Percentiles rank a stretch among this genome's conserved stretches.
Evolutionary conservation across 495 filamentous ascomycete genomes (phyloP).

Genomic region (Durotheca rogersii): DNA sequence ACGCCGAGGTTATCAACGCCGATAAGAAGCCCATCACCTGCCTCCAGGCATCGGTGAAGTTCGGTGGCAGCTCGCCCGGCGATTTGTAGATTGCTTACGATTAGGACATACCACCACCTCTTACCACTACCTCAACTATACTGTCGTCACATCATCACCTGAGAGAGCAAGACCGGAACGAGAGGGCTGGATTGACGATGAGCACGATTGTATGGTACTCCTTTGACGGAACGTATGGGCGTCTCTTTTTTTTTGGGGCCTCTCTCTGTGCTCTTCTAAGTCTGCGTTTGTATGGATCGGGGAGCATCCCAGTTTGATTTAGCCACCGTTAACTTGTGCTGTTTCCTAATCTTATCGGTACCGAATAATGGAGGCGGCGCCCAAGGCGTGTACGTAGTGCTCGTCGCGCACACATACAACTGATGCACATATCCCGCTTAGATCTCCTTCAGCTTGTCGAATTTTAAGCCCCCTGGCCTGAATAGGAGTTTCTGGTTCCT

Average conservation of each 20-base stretch:
- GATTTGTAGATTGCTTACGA: conserved; percentile 15
- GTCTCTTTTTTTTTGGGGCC: conserved; percentile 12
- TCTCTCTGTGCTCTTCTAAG: conserved; percentile 24
- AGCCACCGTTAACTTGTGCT: conserved; percentile 9
- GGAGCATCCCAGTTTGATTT: conserved; percentile 24
- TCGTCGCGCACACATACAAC: conserved; percentile 16
- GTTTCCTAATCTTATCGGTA: conserved; percentile 24
- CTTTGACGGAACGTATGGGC: conserved; percentile 21
- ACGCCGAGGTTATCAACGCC: conserved; percentile 75
- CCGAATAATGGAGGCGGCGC: conserved; percentile 19
- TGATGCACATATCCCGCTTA: conserved; percentile 23
- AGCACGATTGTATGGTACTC: conserved; percentile 25
- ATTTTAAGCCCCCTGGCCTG: too few relatives aligned
- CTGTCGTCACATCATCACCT: conserved; percentile 3
- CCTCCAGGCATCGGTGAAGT: conserved; percentile 66
- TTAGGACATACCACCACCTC: conserved; percentile 1
- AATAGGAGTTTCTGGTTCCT: neutral
- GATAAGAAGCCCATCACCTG: conserved; percentile 77
- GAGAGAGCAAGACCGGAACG: conserved; percentile 2
- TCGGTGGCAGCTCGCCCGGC: conserved; percentile 38
- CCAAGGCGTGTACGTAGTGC: conserved; percentile 27
- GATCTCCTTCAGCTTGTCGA: conserved; percentile 19
- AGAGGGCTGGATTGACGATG: conserved; percentile 17
- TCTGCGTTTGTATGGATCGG: conserved; percentile 26
- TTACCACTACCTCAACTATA: too few relatives aligned